Evolutionary conservation across 2,329 filamentous ascomycete genomes (phyloP), one percentile per base, ranked within the genome.

Genomic region (Grosmannia serpens): DNA sequence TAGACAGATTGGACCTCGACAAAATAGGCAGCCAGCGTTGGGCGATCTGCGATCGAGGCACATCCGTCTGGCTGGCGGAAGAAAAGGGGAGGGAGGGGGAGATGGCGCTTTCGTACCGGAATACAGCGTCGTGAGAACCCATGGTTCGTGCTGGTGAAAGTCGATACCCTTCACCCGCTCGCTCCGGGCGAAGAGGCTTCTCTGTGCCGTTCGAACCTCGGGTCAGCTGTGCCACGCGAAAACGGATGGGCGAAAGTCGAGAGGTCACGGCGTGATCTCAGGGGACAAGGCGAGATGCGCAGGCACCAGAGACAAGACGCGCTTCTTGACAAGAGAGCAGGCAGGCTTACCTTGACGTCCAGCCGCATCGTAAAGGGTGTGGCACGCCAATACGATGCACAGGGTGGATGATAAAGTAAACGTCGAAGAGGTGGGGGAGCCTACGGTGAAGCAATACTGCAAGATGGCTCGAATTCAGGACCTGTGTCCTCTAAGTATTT

Each of bases 91-190:
- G 22, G 20, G 27, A n/a, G 20, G 15, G 6, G 20, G 41, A n/a
- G 20, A 31, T 20, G 22, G 31, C 20, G 62, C 72, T 84, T 33
- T 33, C 50, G 52, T 47, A 91, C 88, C 91, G 78, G 89, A 96
- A 76, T 99, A 99, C 64, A 99, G 79, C 27, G 94, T 97, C 35
- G 92, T 96, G 69, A 97, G 60, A 41, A 65, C 50, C 63, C 63
- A 65, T 60, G 63, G 63, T 57, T 64, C 63, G 13, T 62, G 59
- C 26, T 60, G 63, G 59, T 64, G 63, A 56, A 64, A 64, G 59
- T 64, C 63, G 22, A 64, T 64, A 26, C 63, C 63, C 57, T 64
- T 64, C 47, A 64, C 63, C 47, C 63, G 59, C 56, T 64, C 63
- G 60, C 63, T 64, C 35, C 63, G 61, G 24, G 63, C 63, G 38